phyloP scores from a whole-genome alignment of 2,329 filamentous ascomycete genomes.

The Myriosclerotinia scirpicola region DNA sequence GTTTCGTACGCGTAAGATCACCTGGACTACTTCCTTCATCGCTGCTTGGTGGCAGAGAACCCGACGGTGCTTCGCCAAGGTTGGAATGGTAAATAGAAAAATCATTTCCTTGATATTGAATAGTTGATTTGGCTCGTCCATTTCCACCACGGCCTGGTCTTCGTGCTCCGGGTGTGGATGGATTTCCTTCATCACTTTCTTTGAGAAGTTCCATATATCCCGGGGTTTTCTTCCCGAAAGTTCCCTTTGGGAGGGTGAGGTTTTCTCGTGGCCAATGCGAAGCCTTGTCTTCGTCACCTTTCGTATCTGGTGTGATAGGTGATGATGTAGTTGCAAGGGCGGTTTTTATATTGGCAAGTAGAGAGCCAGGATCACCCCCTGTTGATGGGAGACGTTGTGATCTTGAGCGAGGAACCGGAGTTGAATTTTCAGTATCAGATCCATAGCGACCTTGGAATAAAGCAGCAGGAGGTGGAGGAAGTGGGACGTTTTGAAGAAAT shows the following conservation, averaged over 20 bases:
- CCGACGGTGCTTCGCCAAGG: constrained; percentile 20
- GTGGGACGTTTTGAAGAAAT: constrained; percentile 25
- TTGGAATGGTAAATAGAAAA: constrained; percentile 23
- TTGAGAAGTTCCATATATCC: constrained; percentile 7
- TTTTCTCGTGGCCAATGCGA: constrained; percentile 20
- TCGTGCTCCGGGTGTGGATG: constrained; percentile 15
- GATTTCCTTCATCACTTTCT: not conserved
- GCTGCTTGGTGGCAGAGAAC: constrained; percentile 21
- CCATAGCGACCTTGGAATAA: constrained; percentile 15
- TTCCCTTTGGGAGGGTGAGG: not conserved
- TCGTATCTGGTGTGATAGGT: constrained; percentile 17
- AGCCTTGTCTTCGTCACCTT: not conserved
- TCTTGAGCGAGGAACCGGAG: constrained; percentile 13
- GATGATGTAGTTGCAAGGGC: constrained; percentile 19
- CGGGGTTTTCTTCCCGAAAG: constrained; percentile 4
- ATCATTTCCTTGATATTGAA: constrained; percentile 8
- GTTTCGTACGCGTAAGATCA: constrained; percentile 10
- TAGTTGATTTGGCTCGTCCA: constrained; percentile 1
- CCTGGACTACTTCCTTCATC: constrained; percentile 13
- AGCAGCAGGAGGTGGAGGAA: constrained; percentile 26
- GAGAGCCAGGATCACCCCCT: constrained; percentile 2
- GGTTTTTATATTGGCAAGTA: constrained; percentile 21
- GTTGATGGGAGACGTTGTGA: constrained; percentile 14
- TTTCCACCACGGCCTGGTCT: not conserved
- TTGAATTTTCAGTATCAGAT: constrained; percentile 12